Conservation (phyloP, 306 rosid genomes). For the Cucumis sativus region DNA sequence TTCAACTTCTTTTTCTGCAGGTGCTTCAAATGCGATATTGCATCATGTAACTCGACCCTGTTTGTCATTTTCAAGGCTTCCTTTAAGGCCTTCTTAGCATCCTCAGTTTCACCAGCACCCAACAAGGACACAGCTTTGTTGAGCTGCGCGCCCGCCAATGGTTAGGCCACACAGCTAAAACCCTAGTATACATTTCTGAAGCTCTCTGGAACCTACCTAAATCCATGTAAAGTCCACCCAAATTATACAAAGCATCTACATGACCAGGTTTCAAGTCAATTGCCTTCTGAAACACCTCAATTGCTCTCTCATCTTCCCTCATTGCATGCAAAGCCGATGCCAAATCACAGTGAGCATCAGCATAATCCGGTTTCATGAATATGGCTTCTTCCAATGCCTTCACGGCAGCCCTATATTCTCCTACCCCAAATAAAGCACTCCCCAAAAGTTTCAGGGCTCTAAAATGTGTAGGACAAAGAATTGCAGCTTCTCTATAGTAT, state of each 20-base stretch:
- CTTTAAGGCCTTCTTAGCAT: slow-evolving; percentile 80
- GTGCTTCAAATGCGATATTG: slow-evolving; percentile 89
- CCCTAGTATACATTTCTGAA: slow-evolving; percentile 95
- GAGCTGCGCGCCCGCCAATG: slow-evolving; percentile 99
- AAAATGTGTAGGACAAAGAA: slow-evolving; percentile 93
- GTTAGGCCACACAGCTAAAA: slow-evolving; percentile 87
- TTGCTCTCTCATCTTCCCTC: slow-evolving; percentile 90
- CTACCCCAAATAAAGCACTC: slow-evolving; percentile 95
- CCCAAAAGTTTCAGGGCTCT: slow-evolving; percentile 95
- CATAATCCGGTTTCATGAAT: slow-evolving; percentile 89
- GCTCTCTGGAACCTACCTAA: slow-evolving; percentile 90
- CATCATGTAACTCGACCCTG: slow-evolving; percentile 93
- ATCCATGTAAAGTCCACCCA: slow-evolving; percentile 97
- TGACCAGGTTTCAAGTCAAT: slow-evolving; percentile 95
- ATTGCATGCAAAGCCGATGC: slow-evolving; percentile 95
- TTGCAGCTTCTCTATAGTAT: slow-evolving; percentile 96
- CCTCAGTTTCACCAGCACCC: slow-evolving; percentile 90
- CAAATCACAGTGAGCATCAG: slow-evolving; percentile 94
- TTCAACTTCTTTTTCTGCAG: slow-evolving; percentile 85
- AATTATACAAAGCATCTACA: slow-evolving; percentile 82
- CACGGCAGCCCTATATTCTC: slow-evolving; percentile 92
- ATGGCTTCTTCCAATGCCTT: slow-evolving; percentile 93
- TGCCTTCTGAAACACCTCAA: slow-evolving; percentile 93
- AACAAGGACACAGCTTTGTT: slow-evolving; percentile 92
- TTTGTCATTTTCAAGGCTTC: slow-evolving; percentile 97